These are phyloP conservation scores for Nothomitra cinnamomea DNA, from an alignment of 2,329 filamentous ascomycete species.

Conservation along the genomic window DNA sequence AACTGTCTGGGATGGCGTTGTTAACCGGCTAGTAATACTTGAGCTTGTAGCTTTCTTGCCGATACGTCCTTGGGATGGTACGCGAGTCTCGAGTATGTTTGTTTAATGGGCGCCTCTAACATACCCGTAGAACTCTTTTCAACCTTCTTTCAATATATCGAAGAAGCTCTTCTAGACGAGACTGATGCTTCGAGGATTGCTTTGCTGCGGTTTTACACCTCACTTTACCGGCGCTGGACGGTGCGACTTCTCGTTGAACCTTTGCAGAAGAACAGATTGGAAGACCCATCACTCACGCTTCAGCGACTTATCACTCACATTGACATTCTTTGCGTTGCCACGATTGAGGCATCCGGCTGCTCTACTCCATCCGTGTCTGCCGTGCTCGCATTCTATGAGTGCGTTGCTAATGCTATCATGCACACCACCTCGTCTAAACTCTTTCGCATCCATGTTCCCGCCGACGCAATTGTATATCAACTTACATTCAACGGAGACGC, in stretches of 20 bases:
- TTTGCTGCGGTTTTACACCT: slow-evolving; percentile 50
- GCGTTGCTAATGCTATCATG: slow-evolving; percentile 38
- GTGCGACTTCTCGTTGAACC: slow-evolving; percentile 15
- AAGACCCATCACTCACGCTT: not conserved
- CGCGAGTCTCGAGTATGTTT: not conserved
- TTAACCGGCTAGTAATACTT: slow-evolving; percentile 28
- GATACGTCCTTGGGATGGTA: slow-evolving; percentile 39
- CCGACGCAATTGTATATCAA: slow-evolving; percentile 49
- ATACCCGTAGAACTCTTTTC: slow-evolving; percentile 17
- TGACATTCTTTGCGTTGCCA: slow-evolving; percentile 4
- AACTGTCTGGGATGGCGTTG: slow-evolving; percentile 20
- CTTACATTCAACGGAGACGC: slow-evolving; percentile 50
- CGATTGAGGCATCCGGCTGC: not conserved
- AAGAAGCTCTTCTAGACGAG: slow-evolving; percentile 23
- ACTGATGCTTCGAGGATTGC: slow-evolving; percentile 33
- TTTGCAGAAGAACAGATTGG: not conserved
- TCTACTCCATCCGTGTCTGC: slow-evolving; percentile 29
- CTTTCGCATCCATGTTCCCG: slow-evolving; percentile 51
- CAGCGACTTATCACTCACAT: slow-evolving; percentile 1
- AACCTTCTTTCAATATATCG: slow-evolving; percentile 23
- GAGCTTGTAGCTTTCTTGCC: slow-evolving; percentile 39
- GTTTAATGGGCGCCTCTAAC: slow-evolving; percentile 3
- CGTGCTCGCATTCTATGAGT: slow-evolving; percentile 52
- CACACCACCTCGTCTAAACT: slow-evolving; percentile 32
- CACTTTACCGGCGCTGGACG: slow-evolving; percentile 41